These are phyloP conservation scores for Naganishia albida DNA, from an alignment of 1,284 basidiomycete genomes.

Conservation along the genomic window DNA sequence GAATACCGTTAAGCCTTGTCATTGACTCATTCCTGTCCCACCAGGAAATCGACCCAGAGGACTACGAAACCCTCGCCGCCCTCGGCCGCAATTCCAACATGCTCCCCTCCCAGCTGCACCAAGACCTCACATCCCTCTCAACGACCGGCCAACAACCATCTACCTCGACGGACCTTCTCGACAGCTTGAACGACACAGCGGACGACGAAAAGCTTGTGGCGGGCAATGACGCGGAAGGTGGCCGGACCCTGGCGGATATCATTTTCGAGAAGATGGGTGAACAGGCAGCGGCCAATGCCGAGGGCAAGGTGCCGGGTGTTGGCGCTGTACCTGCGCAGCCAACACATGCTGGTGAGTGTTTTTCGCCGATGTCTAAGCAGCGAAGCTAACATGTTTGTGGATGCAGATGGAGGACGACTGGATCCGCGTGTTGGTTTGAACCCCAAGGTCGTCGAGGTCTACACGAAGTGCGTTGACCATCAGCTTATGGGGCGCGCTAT, in stretches of 20 bases:
- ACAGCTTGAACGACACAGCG: slow-evolving; percentile 26
- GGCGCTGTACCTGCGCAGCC: slow-evolving; percentile 36
- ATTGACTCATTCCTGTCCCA: slow-evolving; percentile 14
- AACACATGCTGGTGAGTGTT: slow-evolving; percentile 25
- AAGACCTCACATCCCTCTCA: slow-evolving; percentile 29
- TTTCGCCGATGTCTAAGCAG: slow-evolving; percentile 2
- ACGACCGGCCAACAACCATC: slow-evolving; percentile 23
- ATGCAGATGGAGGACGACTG: slow-evolving; percentile 60
- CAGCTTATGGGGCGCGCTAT: background rate
- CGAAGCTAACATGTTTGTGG: slow-evolving; percentile 55
- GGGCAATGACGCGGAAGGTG: slow-evolving; percentile 57
- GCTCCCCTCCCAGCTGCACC: slow-evolving; percentile 24
- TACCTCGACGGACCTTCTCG: slow-evolving; percentile 11
- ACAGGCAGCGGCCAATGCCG: slow-evolving; percentile 54
- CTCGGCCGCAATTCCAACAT: slow-evolving; percentile 56
- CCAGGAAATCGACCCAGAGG: slow-evolving; percentile 85
- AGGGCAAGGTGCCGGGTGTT: slow-evolving; percentile 41
- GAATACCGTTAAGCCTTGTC: background rate
- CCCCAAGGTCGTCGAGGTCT: slow-evolving; percentile 94
- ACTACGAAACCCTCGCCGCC: slow-evolving; percentile 79
- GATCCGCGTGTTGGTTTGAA: slow-evolving; percentile 91
- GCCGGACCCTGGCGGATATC: slow-evolving; percentile 87
- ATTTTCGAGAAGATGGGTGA: slow-evolving; percentile 89
- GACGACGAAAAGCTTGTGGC: slow-evolving; percentile 21
- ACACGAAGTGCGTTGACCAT: slow-evolving; percentile 72